These are phyloP conservation scores for Nicotiana undulata DNA, from an alignment of 257 asterid genomes.

Conservation along the genomic window DNA sequence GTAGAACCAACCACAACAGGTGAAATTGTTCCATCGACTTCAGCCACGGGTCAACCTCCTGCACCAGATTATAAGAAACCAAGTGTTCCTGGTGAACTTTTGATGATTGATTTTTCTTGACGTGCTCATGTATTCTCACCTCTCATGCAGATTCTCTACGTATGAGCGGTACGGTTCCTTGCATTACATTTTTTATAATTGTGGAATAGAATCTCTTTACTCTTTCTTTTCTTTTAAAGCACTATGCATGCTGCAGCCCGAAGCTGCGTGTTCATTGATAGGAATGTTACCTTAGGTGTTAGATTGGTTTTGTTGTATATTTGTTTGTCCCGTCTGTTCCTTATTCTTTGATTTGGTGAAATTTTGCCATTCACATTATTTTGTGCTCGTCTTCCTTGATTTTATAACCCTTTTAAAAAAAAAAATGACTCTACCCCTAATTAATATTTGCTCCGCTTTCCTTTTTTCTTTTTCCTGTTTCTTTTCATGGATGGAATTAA, in stretches of 20 bases:
- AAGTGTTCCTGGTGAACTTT: conserved; percentile 38
- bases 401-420: background rate
- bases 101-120: conserved; percentile 72
- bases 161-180: background rate
- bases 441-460: background rate
- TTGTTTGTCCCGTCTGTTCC: background rate
- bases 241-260: background rate
- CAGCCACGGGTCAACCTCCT: conserved; percentile 7
- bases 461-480: background rate
- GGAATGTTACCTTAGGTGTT: background rate
- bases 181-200: background rate
- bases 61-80: conserved; percentile 29
- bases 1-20: conserved; percentile 22
- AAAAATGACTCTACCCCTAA: background rate
- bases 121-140: background rate
- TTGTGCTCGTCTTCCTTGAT: conserved; percentile 1
- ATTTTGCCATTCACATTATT: background rate
- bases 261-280: background rate
- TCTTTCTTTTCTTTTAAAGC: background rate
- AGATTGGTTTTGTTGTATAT: background rate
- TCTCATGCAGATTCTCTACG: background rate
- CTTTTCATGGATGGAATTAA: background rate
- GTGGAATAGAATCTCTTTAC: background rate
- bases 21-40: conserved; percentile 28
- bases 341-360: conserved; percentile 1